Base-by-base conservation (phyloP, 1,284 basidiomycete species). In the Naganishia albida region DNA sequence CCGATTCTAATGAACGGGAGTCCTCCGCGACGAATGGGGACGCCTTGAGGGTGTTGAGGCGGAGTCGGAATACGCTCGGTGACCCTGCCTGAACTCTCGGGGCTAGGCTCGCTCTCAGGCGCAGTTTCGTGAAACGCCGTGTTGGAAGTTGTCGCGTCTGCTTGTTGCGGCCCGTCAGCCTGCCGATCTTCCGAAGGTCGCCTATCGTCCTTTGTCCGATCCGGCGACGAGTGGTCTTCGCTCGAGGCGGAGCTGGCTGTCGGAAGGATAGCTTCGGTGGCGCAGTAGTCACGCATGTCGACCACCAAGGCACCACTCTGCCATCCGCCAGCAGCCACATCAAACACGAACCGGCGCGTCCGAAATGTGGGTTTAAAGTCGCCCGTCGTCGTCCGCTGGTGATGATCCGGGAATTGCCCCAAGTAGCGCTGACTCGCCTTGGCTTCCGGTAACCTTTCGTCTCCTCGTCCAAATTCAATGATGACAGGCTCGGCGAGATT, bases 271-370 rank as follows among this genome's bases (percentile, higher is more conserved):
- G 30, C 25, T 18, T 16, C 51, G 7, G 16, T 20, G 12, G 28
- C n/a, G 34, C 46, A 50, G 46, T 60, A 60, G 40, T 63, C 60
- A n/a, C 39, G 49, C 43, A 68, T 68, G 73, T 91, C 89, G 34
- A 93, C 87, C 1, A 90, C 89, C 55, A 94, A 80, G 0, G 90
- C 90, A 12, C 91, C 92, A 65, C 85, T 89, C 72, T 94, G 92
- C 91, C 91, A 92, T 15, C 91, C 92, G 0, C 86, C 84, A 3
- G 90, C 89, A 4, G 89, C 84, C 10, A 87, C 86, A 3, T 83
- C 83, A 70, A 93, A 89, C 69, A 88, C 91, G 71, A 89, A 93
- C 68, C 82, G 81, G 56, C 87, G 62, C 2, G 52, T 44, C 13
- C 44, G 73, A 16, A 40, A 62, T 1, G 25, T 40, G 13, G 65